Evolutionary conservation across 2,329 filamentous ascomycete genomes (phyloP), one percentile per base, ranked within the genome.

Genomic region (Phaeomoniella chlamydospora): DNA sequence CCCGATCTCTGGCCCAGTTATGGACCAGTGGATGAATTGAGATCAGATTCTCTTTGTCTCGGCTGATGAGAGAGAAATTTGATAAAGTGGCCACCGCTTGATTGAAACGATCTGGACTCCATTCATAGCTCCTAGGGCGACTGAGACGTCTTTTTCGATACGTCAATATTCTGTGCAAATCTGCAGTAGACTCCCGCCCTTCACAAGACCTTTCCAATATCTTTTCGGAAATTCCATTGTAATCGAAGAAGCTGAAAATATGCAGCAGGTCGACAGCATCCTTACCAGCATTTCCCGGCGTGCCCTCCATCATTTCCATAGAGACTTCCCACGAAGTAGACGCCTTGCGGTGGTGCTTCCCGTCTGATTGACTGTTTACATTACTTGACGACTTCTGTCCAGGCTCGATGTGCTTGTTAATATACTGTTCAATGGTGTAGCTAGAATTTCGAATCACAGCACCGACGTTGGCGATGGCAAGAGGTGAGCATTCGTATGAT

Each of bases 391-490:
- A 14, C 15, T 14, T 32, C 15, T 14, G 9, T 32, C 30, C 14
- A 32, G 30, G 30, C 5, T 29, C 40, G 17, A 41, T 29, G 34
- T 46, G 46, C 19, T 44, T 41, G 9, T 31, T 15, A 2, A 50
- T 34, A 40, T 51, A 54, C 13, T 47, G 42, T 26, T 44, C 41
- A 10, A 52, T 33, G n/a, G 33, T 37, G 37, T 44, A 52, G 9
- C 48, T 15, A 16, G 42, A 40, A 6, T 40, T 35, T 6, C 34
- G 35, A 10, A 54, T 49, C 0, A 45, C 31, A 9, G 39, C 41
- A 12, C 50, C 50, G 2, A 52, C 52, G 26, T 52, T 45, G 29
- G 43, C 42, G 3, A 53, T 31, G 4, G 51, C 48, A 6, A 52
- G 42, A 5, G 50, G 39, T 2, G 51, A 42, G 33, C 43, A 51